Conservation (phyloP, 768 basidiomycete species). For the Omphalotus guepiniiformis region DNA sequence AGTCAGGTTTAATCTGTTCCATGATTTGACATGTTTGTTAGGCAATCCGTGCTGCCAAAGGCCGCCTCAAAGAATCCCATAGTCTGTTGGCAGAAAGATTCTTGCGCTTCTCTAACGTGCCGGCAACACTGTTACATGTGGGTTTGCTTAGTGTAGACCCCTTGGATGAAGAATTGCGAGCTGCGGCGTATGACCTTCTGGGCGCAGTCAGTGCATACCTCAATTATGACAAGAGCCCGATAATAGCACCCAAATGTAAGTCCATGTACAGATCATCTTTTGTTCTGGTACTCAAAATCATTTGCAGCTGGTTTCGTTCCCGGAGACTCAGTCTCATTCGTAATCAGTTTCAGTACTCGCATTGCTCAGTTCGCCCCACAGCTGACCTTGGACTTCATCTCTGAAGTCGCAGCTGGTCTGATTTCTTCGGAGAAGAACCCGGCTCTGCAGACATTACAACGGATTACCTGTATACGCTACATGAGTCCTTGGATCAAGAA, state of each 20-base stretch:
- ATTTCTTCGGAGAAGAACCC: conserved; percentile 39
- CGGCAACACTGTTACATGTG: conserved; percentile 82
- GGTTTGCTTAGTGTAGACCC: conserved; percentile 76
- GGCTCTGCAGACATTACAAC: conserved; percentile 43
- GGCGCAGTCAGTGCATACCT: conserved; percentile 72
- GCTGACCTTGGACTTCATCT: conserved; percentile 82
- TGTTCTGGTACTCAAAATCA: not conserved
- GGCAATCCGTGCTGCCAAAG: conserved; percentile 76
- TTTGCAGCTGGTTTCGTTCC: conserved; percentile 64
- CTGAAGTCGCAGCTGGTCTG: conserved; percentile 75
- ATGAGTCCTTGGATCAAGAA: conserved; percentile 90
- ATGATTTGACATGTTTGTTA: conserved; percentile 21
- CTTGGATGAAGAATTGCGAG: conserved; percentile 71
- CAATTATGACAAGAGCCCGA: conserved; percentile 70
- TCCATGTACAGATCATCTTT: not conserved
- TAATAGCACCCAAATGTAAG: conserved; percentile 67
- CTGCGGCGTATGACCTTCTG: conserved; percentile 76
- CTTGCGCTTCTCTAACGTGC: conserved; percentile 78
- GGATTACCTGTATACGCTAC: conserved; percentile 74
- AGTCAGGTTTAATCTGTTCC: not conserved
- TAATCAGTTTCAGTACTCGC: conserved; percentile 63
- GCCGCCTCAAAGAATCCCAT: conserved; percentile 54
- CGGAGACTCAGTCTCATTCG: conserved; percentile 59
- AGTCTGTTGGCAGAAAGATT: conserved; percentile 56
- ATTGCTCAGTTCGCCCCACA: conserved; percentile 73